Conservation (phyloP, 2,329 filamentous ascomycete species). For the Phymatotrichopsis omnivora region DNA sequence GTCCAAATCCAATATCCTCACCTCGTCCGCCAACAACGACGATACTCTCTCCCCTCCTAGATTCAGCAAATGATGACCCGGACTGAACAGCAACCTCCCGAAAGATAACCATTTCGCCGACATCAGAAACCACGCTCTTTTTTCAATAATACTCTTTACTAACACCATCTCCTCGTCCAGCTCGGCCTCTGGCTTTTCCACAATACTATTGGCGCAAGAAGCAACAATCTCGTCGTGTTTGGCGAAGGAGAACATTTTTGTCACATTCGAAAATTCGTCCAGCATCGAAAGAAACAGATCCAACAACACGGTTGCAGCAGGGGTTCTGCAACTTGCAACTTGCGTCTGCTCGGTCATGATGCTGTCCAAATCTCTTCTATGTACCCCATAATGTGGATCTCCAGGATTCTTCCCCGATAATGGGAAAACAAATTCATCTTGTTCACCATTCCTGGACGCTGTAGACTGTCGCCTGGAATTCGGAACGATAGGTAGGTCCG, state of each 20-base stretch:
- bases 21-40: constrained; percentile 1
- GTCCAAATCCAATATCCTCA: constrained; percentile 25
- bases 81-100: constrained; percentile 26
- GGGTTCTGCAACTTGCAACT: too few relatives aligned
- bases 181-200: constrained; percentile 8
- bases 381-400: too few relatives aligned
- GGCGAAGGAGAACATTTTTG: constrained; percentile 23
- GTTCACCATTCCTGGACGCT: too few relatives aligned
- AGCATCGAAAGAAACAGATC: constrained; percentile 22
- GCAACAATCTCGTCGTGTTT: constrained; percentile 11
- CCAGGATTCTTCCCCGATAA: too few relatives aligned
- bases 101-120: constrained; percentile 28
- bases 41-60: constrained; percentile 6
- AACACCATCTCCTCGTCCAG: constrained; percentile 15
- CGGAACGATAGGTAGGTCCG: too few relatives aligned
- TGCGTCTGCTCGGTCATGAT: too few relatives aligned
- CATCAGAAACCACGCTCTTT: constrained; percentile 23
- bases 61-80: constrained; percentile 26
- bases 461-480: too few relatives aligned
- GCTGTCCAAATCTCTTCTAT: too few relatives aligned
- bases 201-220: constrained; percentile 3
- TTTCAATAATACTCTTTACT: constrained; percentile 15
- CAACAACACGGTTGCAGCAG: constrained; percentile 13
- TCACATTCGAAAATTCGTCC: constrained; percentile 17
- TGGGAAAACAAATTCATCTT: too few relatives aligned